Evolutionary conservation across 2,329 filamentous ascomycete genomes (phyloP).

Genomic region (Cytospora piceicola): DNA sequence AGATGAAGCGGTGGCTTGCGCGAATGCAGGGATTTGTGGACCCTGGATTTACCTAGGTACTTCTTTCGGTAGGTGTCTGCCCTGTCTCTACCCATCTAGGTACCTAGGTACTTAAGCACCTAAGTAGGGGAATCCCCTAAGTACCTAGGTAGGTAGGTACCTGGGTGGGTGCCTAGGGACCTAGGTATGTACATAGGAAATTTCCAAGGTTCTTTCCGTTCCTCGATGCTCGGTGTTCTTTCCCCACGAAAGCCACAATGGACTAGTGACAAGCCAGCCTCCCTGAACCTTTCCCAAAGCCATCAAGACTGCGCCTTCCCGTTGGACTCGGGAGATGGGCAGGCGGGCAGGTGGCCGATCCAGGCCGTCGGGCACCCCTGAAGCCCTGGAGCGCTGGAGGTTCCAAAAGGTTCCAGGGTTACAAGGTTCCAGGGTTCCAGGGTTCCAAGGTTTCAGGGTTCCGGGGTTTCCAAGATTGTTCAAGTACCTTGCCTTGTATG

Average conservation of each 20-base stretch:
- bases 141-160: too few relatives aligned
- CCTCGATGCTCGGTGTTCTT: not conserved
- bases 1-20: slow-evolving; percentile 12
- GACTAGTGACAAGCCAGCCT: not conserved
- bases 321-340: slow-evolving; percentile 23
- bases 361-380: slow-evolving; percentile 7
- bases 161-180: too few relatives aligned
- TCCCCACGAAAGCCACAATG: slow-evolving; percentile 2
- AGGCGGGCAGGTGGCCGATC: slow-evolving; percentile 3
- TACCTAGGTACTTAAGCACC: too few relatives aligned
- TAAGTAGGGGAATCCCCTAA: too few relatives aligned
- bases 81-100: too few relatives aligned
- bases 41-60: not conserved
- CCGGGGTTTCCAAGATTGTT: too few relatives aligned
- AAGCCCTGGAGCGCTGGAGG: too few relatives aligned
- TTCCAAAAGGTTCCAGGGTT: too few relatives aligned
- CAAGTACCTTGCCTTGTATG: too few relatives aligned
- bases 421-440: too few relatives aligned
- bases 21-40: slow-evolving; percentile 5
- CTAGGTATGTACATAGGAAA: not conserved
- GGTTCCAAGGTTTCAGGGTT: too few relatives aligned
- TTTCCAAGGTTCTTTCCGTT: not conserved
- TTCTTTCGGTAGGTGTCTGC: too few relatives aligned
- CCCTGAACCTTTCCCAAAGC: not conserved
- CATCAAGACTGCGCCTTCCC: slow-evolving; percentile 13